Base-by-base conservation (phyloP, 441 rosid genomes). In the Monsonia emarginata region DNA sequence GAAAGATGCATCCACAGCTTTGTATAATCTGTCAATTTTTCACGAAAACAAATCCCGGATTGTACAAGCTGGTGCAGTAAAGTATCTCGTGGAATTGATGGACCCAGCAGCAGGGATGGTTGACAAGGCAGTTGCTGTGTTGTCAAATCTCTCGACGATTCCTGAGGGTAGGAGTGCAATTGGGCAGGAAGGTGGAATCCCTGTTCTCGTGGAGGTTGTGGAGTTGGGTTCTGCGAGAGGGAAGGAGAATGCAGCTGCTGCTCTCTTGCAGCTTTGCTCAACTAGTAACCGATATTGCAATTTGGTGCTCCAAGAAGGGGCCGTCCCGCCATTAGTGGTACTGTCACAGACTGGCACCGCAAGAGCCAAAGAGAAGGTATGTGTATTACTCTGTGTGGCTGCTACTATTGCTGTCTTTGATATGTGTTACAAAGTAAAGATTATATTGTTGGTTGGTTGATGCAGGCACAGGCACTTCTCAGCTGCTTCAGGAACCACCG, bases 221-320 rank as follows among this genome's bases (percentile, higher is more conserved):
- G 98, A 93, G 82, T 77, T 93, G 75, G 97, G 97, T 40, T 93
- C 97, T 66, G 80, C 82, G 0, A 88, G 97, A 78, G 98, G 97
- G 18, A 90, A 86, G 82, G 98, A 93, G 72, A 88, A 93, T 78
- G 96, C 98, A 16, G 88, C 95, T 0, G 98, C 98, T 46, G 97
- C 98, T 62, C 92, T 93, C 66, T 75, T 85, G 71, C 95, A 86
- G 67, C 86, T 93, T 57, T 90, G 91, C 79, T 76, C 81, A 19
- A 81, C 68, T 65, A 88, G 86, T 56, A 67, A 28, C 57, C 78
- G 75, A 67, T 81, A 82, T 74, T 87, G 91, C 75, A 83, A 79
- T 75, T 68, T 5, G 74, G 91, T 88, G 65, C 88, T 93, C 32
- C 92, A 86, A 79, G 97, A 93, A 82, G 97, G 98, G 52, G 98